phyloP scores from a whole-genome alignment of 768 basidiomycete genomes.

The Kwoniella newhampshirensis region DNA sequence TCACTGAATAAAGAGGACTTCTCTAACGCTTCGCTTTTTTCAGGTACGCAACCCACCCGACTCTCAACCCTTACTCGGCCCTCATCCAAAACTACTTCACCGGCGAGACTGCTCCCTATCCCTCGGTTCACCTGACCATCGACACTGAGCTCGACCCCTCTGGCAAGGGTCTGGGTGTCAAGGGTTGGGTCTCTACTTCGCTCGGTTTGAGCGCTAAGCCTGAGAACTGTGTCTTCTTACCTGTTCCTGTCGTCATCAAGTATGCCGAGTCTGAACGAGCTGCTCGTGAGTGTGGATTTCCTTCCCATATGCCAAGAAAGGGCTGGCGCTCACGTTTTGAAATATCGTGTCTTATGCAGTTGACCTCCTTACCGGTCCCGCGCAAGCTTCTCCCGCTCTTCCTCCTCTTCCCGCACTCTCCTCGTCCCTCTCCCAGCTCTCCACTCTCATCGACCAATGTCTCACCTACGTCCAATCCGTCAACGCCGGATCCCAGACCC shows the following conservation, averaged over 20 bases:
- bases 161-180: conserved; percentile 67
- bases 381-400: conserved; percentile 52
- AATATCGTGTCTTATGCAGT: conserved; percentile 65
- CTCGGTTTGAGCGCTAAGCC: conserved; percentile 84
- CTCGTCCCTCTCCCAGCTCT: conserved; percentile 67
- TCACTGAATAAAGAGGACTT: no score
- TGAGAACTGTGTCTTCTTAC: conserved; percentile 92
- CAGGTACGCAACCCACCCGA: conserved; percentile 91
- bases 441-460: conserved; percentile 78
- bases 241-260: conserved; percentile 81
- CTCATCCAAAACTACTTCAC: conserved; percentile 98
- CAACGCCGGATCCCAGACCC: conserved; percentile 70
- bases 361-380: conserved; percentile 62
- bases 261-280: conserved; percentile 81
- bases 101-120: conserved; percentile 82
- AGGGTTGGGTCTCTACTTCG: conserved; percentile 84
- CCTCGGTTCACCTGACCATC: conserved; percentile 84
- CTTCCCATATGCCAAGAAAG: conserved; percentile 6
- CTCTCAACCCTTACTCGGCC: conserved; percentile 89
- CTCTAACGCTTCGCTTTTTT: not conserved
- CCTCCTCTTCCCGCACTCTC: conserved; percentile 75
- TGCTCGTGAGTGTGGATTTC: conserved; percentile 64
- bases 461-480: conserved; percentile 76
- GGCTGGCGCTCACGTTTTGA: no score
- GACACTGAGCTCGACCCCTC: conserved; percentile 68